These are phyloP conservation scores for Trypanosoma lewisi DNA, from an alignment of 208 protist species.

Conservation along the genomic window DNA sequence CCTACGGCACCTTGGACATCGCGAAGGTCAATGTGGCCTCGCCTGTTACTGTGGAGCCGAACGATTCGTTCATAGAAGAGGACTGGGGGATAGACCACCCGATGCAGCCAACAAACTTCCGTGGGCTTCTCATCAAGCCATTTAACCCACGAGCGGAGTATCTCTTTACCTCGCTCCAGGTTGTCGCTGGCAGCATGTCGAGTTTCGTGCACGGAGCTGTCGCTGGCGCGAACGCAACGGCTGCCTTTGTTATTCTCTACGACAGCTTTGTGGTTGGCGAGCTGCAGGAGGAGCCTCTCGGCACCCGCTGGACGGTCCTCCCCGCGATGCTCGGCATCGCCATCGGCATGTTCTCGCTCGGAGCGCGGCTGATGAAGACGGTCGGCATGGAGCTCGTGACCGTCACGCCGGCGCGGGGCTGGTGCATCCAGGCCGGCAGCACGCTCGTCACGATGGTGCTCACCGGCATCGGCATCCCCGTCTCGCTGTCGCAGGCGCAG, in stretches of 20 bases:
- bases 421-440: constrained; percentile 78
- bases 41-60: background rate
- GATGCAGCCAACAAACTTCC: constrained; percentile 73
- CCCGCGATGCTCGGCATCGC: constrained; percentile 83
- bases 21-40: background rate
- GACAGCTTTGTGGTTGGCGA: constrained; percentile 70
- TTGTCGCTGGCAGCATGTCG: constrained; percentile 83
- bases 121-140: constrained; percentile 67
- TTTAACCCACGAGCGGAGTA: constrained; percentile 86
- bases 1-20: background rate
- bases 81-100: constrained; percentile 77
- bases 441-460: constrained; percentile 82
- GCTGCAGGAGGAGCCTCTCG: constrained; percentile 43
- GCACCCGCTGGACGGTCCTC: constrained; percentile 63
- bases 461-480: constrained; percentile 77
- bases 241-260: constrained; percentile 80
- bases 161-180: constrained; percentile 81
- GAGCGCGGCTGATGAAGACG: constrained; percentile 79
- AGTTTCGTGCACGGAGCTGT: constrained; percentile 86
- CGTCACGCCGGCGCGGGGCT: constrained; percentile 77
- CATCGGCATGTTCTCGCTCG: constrained; percentile 79
- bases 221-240: constrained; percentile 80
- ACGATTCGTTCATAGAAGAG: constrained; percentile 66
- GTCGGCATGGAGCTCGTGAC: constrained; percentile 82
- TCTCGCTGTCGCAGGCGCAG: constrained; percentile 81